Percentiles rank a stretch among this genome's conserved stretches.
Evolutionary conservation across 2,329 filamentous ascomycete genomes (phyloP).

Genomic region (Microsporum audouinii): DNA sequence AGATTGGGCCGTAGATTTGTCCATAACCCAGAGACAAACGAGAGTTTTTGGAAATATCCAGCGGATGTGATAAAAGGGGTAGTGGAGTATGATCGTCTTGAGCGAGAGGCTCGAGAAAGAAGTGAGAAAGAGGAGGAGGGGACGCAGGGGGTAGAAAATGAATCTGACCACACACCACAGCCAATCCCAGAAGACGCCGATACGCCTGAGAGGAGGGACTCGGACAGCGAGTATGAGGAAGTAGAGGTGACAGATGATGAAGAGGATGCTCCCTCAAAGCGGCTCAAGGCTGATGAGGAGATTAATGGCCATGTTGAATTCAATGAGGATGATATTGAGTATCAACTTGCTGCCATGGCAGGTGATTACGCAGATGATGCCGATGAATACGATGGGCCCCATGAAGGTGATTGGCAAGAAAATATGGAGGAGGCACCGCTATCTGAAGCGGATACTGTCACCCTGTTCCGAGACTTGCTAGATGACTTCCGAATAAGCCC

Average conservation of each 20-base stretch:
- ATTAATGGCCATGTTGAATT: constrained; percentile 57
- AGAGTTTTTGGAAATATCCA: constrained; percentile 93
- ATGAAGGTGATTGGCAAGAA: constrained; percentile 42
- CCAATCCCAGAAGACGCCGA: constrained; percentile 13
- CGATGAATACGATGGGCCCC: constrained; percentile 59
- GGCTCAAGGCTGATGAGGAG: constrained; percentile 40
- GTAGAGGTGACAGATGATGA: constrained; percentile 58
- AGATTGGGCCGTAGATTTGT: constrained; percentile 83
- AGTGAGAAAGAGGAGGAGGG: constrained; percentile 30
- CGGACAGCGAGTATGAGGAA: constrained; percentile 63
- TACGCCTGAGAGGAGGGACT: constrained; percentile 17
- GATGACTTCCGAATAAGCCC: constrained; percentile 74
- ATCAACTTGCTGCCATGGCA: constrained; percentile 81
- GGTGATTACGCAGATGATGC: constrained; percentile 69
- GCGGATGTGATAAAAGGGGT: constrained; percentile 69
- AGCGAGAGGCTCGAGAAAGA: constrained; percentile 57
- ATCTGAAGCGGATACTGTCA: constrained; percentile 62
- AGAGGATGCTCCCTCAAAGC: constrained; percentile 40
- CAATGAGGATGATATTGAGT: constrained; percentile 87
- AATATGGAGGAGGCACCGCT: constrained; percentile 59
- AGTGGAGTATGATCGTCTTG: constrained; percentile 55
- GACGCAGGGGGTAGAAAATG: constrained; percentile 4
- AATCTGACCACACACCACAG: background rate
- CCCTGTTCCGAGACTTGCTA: constrained; percentile 74
- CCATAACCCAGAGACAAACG: constrained; percentile 72